Percentiles rank a stretch among this genome's conserved stretches.
phyloP scores from a whole-genome alignment of 352 stramenopile species.

The Saprolegnia parasitica region DNA sequence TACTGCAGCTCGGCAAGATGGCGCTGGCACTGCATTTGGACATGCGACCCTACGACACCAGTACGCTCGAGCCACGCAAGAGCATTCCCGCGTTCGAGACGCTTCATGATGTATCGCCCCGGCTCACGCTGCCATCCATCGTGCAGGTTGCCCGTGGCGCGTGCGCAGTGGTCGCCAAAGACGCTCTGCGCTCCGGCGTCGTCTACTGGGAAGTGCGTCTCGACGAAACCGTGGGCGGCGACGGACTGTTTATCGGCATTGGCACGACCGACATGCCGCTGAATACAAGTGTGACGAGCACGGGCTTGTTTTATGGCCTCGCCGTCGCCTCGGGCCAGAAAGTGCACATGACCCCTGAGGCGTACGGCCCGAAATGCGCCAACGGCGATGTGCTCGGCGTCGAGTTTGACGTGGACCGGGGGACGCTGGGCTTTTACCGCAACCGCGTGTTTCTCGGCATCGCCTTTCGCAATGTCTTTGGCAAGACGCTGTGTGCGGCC shows the following conservation, averaged over 20 bases:
- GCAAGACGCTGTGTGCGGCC: slow-evolving; percentile 55
- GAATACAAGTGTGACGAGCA: slow-evolving; percentile 54
- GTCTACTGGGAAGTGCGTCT: slow-evolving; percentile 84
- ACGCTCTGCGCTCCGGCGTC: slow-evolving; percentile 49
- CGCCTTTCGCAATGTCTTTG: slow-evolving; percentile 56
- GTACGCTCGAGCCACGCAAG: background rate
- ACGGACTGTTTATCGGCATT: slow-evolving; percentile 72
- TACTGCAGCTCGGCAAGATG: background rate
- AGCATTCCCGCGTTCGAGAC: background rate
- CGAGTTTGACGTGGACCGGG: slow-evolving; percentile 71
- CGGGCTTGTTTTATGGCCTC: slow-evolving; percentile 67
- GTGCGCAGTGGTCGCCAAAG: slow-evolving; percentile 50
- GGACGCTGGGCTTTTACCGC: slow-evolving; percentile 69
- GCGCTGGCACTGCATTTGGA: background rate
- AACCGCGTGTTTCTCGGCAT: slow-evolving; percentile 71
- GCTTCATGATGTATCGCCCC: background rate
- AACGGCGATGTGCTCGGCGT: slow-evolving; percentile 71
- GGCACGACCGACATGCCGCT: slow-evolving; percentile 47
- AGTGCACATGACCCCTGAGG: slow-evolving; percentile 63
- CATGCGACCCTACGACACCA: background rate
- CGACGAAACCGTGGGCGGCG: slow-evolving; percentile 42
- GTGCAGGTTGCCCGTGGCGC: slow-evolving; percentile 61
- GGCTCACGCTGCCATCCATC: slow-evolving; percentile 4
- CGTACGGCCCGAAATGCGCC: slow-evolving; percentile 64
- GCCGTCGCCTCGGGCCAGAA: slow-evolving; percentile 75